These are phyloP conservation scores for Neonectria magnoliae DNA, from an alignment of 2,329 filamentous ascomycete genomes.

Conservation along the genomic window DNA sequence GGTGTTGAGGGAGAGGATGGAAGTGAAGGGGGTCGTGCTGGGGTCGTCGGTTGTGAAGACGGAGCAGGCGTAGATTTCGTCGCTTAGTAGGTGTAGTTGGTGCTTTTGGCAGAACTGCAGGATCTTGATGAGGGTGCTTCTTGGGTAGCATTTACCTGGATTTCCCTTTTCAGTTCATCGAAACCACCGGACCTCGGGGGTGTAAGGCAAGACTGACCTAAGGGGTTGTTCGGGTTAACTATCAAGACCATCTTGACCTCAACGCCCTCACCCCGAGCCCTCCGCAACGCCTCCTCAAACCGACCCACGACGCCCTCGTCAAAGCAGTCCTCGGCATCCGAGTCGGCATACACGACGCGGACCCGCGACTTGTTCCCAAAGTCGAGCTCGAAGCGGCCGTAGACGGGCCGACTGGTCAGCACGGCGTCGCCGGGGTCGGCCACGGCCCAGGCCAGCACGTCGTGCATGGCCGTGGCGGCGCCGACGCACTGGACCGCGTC, in stretches of 20 bases:
- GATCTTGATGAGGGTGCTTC: constrained; percentile 53
- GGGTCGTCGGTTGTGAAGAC: constrained; percentile 53
- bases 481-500: constrained; percentile 48
- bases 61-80: constrained; percentile 68
- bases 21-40: constrained; percentile 54
- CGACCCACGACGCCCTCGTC: constrained; percentile 54
- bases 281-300: constrained; percentile 56
- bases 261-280: constrained; percentile 48
- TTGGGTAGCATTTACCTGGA: constrained; percentile 54
- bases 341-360: constrained; percentile 56
- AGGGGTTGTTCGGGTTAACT: constrained; percentile 64
- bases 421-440: constrained; percentile 52
- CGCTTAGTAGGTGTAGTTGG: constrained; percentile 63
- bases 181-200: too few relatives aligned
- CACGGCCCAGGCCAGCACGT: constrained; percentile 52
- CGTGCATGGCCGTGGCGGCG: constrained; percentile 52
- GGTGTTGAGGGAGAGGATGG: constrained; percentile 57
- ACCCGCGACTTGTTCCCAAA: constrained; percentile 55
- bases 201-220: constrained; percentile 47
- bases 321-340: constrained; percentile 55
- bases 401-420: constrained; percentile 53
- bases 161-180: constrained; percentile 25
- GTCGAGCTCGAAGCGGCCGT: constrained; percentile 61
- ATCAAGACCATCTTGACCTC: constrained; percentile 59
- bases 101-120: constrained; percentile 62